phyloP scores from a whole-genome alignment of 306 rosid species.

The Sicyos edulis region DNA sequence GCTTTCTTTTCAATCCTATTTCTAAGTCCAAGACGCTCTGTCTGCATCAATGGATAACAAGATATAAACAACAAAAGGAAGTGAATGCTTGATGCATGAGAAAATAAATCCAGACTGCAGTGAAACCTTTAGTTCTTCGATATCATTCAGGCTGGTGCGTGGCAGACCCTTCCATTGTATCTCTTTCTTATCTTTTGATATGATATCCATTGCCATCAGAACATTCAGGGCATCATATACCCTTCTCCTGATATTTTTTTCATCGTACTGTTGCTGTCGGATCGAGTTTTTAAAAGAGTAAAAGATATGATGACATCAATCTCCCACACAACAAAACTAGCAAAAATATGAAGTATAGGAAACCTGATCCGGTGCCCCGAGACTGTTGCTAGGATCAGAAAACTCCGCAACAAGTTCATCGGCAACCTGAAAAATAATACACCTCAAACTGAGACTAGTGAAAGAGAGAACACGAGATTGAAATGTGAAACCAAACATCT shows the following conservation, averaged over 20 bases:
- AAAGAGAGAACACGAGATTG: neutral
- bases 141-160: slow-evolving; percentile 72
- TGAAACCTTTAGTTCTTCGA: slow-evolving; percentile 84
- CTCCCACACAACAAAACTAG: slow-evolving; percentile 16
- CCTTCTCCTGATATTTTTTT: slow-evolving; percentile 91
- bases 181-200: slow-evolving; percentile 95
- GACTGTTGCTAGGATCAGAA: slow-evolving; percentile 60
- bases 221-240: slow-evolving; percentile 96
- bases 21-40: slow-evolving; percentile 67
- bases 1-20: slow-evolving; percentile 83
- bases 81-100: slow-evolving; percentile 6
- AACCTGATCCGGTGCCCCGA: slow-evolving; percentile 89
- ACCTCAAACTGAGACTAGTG: slow-evolving; percentile 4
- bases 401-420: slow-evolving; percentile 99
- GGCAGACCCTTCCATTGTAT: slow-evolving; percentile 99
- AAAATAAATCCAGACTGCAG: slow-evolving; percentile 23
- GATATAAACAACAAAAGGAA: slow-evolving; percentile 21
- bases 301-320: neutral
- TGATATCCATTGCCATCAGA: slow-evolving; percentile 99
- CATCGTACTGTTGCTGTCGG: slow-evolving; percentile 90
- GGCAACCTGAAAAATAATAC: slow-evolving; percentile 60
- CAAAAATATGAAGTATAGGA: slow-evolving; percentile 22
- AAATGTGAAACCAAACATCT: slow-evolving; percentile 13
- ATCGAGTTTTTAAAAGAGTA: neutral
- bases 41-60: slow-evolving; percentile 42